These are phyloP conservation scores for Colletotrichum musae DNA, from an alignment of 2,329 filamentous ascomycete genomes.

Conservation along the genomic window DNA sequence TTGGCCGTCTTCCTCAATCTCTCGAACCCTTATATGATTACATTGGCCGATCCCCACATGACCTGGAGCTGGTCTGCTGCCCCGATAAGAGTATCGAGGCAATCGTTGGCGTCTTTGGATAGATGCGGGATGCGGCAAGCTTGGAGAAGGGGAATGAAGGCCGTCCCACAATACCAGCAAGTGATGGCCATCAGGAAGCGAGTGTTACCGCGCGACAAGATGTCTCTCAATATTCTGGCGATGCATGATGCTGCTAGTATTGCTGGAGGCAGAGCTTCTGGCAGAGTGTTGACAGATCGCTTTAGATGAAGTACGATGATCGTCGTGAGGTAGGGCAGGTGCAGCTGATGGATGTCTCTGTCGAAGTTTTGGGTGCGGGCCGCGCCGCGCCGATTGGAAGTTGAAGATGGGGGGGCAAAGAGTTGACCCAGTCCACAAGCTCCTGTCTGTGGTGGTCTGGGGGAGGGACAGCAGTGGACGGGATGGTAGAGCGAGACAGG, in stretches of 20 bases:
- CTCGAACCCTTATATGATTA: constrained; percentile 51
- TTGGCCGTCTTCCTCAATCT: constrained; percentile 43
- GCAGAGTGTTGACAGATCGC: constrained; percentile 52
- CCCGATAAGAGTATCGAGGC: constrained; percentile 50
- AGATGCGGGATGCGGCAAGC: constrained; percentile 52
- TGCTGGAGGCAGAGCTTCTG: constrained; percentile 53
- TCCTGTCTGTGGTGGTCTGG: constrained; percentile 48
- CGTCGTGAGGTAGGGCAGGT: constrained; percentile 58
- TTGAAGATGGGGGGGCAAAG: constrained; percentile 51
- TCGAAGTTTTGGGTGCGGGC: constrained; percentile 52
- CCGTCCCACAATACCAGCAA: constrained; percentile 59
- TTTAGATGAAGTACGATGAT: constrained; percentile 57
- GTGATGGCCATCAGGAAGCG: constrained; percentile 59
- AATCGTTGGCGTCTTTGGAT: constrained; percentile 49
- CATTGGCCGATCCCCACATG: constrained; percentile 55
- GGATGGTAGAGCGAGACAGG: constrained; percentile 47
- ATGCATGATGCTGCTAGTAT: constrained; percentile 56
- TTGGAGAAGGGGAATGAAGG: constrained; percentile 57
- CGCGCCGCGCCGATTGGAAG: constrained; percentile 48
- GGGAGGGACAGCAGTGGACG: constrained; percentile 42
- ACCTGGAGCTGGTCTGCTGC: constrained; percentile 50
- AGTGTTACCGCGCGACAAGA: constrained; percentile 54
- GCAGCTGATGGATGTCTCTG: constrained; percentile 57
- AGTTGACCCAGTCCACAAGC: constrained; percentile 53
- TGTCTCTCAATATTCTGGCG: constrained; percentile 55